Percentiles rank a stretch among this genome's conserved stretches.
These are phyloP conservation scores for Phytopythium montanum DNA, from an alignment of 352 stramenopile species.

Conservation along the genomic window DNA sequence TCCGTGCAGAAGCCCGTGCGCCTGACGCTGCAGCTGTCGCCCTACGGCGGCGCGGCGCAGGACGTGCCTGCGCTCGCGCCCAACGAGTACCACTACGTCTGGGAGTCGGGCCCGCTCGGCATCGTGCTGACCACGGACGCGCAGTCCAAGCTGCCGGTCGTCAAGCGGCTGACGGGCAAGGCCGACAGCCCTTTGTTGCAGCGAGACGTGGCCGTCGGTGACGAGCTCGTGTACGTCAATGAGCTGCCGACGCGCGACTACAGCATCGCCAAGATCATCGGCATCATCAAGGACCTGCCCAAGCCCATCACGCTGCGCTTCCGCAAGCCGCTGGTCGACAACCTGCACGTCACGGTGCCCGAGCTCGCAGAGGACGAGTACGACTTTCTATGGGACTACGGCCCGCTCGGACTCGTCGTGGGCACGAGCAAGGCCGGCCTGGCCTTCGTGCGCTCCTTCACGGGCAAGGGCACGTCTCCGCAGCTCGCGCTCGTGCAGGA, in stretches of 20 bases:
- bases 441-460: constrained; percentile 79
- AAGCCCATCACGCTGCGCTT: constrained; percentile 82
- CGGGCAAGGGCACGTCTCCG: constrained; percentile 70
- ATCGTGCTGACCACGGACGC: constrained; percentile 69
- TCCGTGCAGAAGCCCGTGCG: constrained; percentile 65
- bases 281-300: constrained; percentile 68
- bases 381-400: constrained; percentile 84
- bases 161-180: constrained; percentile 74
- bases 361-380: constrained; percentile 64
- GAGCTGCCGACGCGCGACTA: constrained; percentile 65
- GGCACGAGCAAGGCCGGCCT: constrained; percentile 47
- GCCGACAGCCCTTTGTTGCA: constrained; percentile 40
- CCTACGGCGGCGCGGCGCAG: constrained; percentile 44
- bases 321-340: constrained; percentile 46
- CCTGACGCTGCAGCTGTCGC: constrained; percentile 63
- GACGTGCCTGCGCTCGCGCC: constrained; percentile 48
- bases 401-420: constrained; percentile 66
- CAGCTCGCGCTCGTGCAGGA: constrained; percentile 65
- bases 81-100: constrained; percentile 82
- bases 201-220: constrained; percentile 44
- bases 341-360: constrained; percentile 45
- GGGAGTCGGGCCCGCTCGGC: constrained; percentile 63
- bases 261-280: constrained; percentile 69
- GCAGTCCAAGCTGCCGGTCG: constrained; percentile 65
- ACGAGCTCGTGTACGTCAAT: constrained; percentile 83